A percentile compares a stretch with the other conserved stretches of the same genome.
phyloP scores from a whole-genome alignment of 1,139 yeast species.

The Debaryomyces sp. region DNA sequence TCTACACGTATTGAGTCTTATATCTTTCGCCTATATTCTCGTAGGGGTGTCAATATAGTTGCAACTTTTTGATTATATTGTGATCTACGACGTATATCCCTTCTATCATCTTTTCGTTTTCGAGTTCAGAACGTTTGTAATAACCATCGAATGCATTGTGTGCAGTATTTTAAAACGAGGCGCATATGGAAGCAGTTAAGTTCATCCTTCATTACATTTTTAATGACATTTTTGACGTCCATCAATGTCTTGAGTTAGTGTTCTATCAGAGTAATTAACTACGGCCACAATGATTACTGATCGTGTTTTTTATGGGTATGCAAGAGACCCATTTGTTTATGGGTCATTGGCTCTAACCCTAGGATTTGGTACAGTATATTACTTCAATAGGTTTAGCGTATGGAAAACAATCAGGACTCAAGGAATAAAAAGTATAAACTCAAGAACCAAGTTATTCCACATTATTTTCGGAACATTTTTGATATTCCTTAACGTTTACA shows the following conservation, averaged over 20 bases:
- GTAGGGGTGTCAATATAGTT: not conserved
- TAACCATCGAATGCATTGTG: not conserved
- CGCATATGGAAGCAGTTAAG: not conserved
- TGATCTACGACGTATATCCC: not conserved
- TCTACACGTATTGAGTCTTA: too few relatives aligned
- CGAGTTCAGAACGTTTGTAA: not conserved
- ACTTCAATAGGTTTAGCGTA: not conserved
- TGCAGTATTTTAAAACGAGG: not conserved
- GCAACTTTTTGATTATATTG: not conserved
- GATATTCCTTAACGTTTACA: not conserved
- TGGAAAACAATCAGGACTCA: not conserved
- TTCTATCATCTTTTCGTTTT: not conserved
- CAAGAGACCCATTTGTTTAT: not conserved
- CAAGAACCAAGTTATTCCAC: not conserved
- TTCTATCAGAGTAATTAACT: not conserved
- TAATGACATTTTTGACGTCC: not conserved
- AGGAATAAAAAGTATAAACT: not conserved
- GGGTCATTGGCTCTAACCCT: not conserved
- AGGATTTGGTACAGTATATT: conserved; percentile 1
- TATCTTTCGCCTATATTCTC: too few relatives aligned
- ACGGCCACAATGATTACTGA: not conserved
- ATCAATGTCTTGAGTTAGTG: not conserved
- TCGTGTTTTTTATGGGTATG: not conserved
- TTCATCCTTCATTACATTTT: not conserved
- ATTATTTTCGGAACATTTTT: not conserved